Base-by-base conservation (phyloP, 192 early-diverging fungal genomes). In the Phycomyces blakesleeanus region DNA sequence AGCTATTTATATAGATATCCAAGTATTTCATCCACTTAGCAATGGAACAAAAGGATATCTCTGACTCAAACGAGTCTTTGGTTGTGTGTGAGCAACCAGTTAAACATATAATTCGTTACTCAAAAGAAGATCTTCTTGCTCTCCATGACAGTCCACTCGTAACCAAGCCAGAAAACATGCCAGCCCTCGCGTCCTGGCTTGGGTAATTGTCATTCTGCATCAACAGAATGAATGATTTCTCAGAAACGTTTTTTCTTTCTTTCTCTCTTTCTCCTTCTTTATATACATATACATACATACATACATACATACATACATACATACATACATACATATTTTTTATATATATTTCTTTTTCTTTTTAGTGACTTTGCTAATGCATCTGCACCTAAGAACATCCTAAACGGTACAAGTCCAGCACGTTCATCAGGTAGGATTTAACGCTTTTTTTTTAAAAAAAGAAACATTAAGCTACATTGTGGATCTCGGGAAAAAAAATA, bases 61-160 rank as follows among this genome's bases (percentile, higher is more conserved):
- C 29, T 34, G 29, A 34, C 29, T 34, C 29, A 34, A 34, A 34
- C 7, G 29, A 34, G 29, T 34, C 29, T 34, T 34, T 34, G 29
- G 29, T 34, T 34, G 29, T 7, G 29, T 34, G 29, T 34, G 29
- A 34, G 29, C 29, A 34, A 47, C 44, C 44, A n/a, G 12, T 18
- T 18, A 47, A 47, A 47, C 15, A 18, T 18, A 47, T 61, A 21
- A 55, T 73, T 34, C 59, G 71, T 21, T 73, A 73, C 49, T 52
- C 71, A n/a, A 66, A 63, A 41, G 65, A 73, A 16, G 47, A 44
- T 21, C 57, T 73, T 53, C 40, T 73, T 14, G 40, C 56, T 37
- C 50, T 73, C 25, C 65, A 67, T 38, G 56, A 67, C 24, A 73
- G 71, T 20, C 71, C 71, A 0, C 57, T 73, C 21, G 71, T 67